These are phyloP conservation scores for Puccinia novopanici DNA, from an alignment of 1,284 basidiomycete species.

Conservation along the genomic window DNA sequence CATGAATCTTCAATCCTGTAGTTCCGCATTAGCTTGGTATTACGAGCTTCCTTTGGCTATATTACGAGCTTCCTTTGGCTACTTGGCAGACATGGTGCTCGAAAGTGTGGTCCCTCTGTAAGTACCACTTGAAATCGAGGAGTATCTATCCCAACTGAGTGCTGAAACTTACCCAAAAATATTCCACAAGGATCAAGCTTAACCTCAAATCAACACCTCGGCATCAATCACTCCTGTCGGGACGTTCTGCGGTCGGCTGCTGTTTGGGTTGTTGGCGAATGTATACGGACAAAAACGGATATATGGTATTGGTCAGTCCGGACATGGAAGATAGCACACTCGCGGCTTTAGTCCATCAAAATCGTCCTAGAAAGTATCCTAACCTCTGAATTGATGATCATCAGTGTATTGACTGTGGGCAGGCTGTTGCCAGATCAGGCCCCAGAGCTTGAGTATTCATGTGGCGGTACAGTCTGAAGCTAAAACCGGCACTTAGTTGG, in stretches of 20 bases:
- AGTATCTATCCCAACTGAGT: too few relatives aligned
- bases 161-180: background rate
- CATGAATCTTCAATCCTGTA: too few relatives aligned
- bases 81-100: conserved; percentile 35
- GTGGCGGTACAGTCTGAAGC: conserved; percentile 66
- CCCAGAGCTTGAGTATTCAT: conserved; percentile 69
- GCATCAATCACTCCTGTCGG: conserved; percentile 67
- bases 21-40: too few relatives aligned
- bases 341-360: background rate
- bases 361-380: conserved; percentile 58
- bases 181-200: conserved; percentile 62
- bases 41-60: too few relatives aligned
- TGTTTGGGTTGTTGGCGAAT: conserved; percentile 71
- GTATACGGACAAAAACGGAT: conserved; percentile 69
- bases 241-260: conserved; percentile 66
- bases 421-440: conserved; percentile 66
- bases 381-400: conserved; percentile 57
- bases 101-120: conserved; percentile 51
- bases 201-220: conserved; percentile 68
- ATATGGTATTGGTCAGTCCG: conserved; percentile 68
- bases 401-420: conserved; percentile 59
- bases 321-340: background rate
- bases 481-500: background rate
- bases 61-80: background rate
- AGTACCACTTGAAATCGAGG: background rate